Conservation (phyloP, 495 filamentous ascomycete species). For the Parachaetomium inaequale region DNA sequence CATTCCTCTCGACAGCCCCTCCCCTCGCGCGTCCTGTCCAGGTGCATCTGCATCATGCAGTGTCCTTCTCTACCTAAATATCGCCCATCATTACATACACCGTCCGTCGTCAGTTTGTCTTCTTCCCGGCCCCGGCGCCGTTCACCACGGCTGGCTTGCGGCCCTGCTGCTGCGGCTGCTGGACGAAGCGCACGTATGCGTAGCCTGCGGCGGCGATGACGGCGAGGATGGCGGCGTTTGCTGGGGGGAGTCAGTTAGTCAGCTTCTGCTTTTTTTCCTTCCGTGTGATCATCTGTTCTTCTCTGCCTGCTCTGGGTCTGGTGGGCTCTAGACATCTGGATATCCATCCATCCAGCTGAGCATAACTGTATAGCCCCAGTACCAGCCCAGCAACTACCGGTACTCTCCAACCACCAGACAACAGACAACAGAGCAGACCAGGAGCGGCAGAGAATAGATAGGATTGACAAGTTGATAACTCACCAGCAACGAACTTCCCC, state of each 20-base stretch:
- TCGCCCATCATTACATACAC: too few species aligned
- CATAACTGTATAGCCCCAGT: too few species aligned
- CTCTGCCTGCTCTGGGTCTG: too few species aligned
- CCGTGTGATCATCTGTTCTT: not conserved
- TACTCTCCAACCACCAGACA: not conserved
- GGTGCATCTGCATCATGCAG: too few species aligned
- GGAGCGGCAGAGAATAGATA: too few species aligned
- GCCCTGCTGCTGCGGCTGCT: slow-evolving; percentile 25
- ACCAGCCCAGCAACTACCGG: too few species aligned
- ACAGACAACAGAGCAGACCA: not conserved
- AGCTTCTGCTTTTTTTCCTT: not conserved
- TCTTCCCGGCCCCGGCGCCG: slow-evolving; percentile 19
- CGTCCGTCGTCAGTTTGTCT: slow-evolving; percentile 28
- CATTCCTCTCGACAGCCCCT: too few species aligned
- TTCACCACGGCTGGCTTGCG: slow-evolving; percentile 12
- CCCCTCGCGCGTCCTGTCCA: too few species aligned
- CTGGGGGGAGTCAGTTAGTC: slow-evolving; percentile 13
- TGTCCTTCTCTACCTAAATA: too few species aligned
- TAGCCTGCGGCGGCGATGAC: slow-evolving; percentile 29
- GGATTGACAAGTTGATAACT: too few species aligned
- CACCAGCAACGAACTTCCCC: slow-evolving; percentile 36
- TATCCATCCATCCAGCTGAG: too few species aligned
- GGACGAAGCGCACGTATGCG: slow-evolving; percentile 28
- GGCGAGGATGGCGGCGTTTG: slow-evolving; percentile 34
- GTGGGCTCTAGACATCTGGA: too few species aligned